Conservation (phyloP, 1,139 yeast species). For the Taiozyma sp. region DNA sequence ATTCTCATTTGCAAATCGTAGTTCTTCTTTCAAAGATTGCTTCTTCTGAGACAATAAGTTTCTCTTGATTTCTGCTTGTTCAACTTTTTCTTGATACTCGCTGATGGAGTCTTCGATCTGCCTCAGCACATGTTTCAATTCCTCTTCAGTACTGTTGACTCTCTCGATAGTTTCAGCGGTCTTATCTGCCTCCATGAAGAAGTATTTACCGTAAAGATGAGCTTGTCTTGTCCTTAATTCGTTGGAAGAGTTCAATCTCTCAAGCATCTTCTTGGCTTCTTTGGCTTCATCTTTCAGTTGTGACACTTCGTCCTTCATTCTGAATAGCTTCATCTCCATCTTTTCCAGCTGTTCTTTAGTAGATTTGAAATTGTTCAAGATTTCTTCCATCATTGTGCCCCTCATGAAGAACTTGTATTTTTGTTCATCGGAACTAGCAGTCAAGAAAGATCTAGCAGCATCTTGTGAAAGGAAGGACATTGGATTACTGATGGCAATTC, state of each 20-base stretch:
- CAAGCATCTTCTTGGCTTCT: conserved; percentile 37
- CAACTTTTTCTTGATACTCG: conserved; percentile 11
- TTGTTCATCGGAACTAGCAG: conserved; percentile 64
- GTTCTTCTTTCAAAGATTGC: conserved; percentile 19
- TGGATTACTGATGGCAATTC: conserved; percentile 85
- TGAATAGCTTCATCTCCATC: conserved; percentile 36
- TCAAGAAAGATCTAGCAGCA: conserved; percentile 84
- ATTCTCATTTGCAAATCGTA: conserved; percentile 6
- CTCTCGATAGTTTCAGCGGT: conserved; percentile 21
- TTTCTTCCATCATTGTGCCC: conserved; percentile 69
- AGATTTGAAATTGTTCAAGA: conserved; percentile 44
- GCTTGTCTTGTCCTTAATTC: conserved; percentile 40
- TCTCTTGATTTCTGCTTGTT: conserved; percentile 25
- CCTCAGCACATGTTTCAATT: conserved; percentile 24
- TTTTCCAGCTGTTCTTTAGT: conserved; percentile 37
- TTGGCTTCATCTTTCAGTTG: conserved; percentile 28
- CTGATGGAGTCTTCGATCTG: conserved; percentile 18
- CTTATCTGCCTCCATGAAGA: conserved; percentile 48
- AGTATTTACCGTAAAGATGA: conserved; percentile 53
- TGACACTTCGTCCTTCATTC: conserved; percentile 32
- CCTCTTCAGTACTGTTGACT: conserved; percentile 23
- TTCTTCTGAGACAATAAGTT: conserved; percentile 22
- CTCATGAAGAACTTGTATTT: conserved; percentile 76
- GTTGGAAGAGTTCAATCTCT: conserved; percentile 27
- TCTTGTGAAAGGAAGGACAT: conserved; percentile 93